Evolutionary conservation across 306 rosid genomes (phyloP).

Genomic region (Castanospermum australe): DNA sequence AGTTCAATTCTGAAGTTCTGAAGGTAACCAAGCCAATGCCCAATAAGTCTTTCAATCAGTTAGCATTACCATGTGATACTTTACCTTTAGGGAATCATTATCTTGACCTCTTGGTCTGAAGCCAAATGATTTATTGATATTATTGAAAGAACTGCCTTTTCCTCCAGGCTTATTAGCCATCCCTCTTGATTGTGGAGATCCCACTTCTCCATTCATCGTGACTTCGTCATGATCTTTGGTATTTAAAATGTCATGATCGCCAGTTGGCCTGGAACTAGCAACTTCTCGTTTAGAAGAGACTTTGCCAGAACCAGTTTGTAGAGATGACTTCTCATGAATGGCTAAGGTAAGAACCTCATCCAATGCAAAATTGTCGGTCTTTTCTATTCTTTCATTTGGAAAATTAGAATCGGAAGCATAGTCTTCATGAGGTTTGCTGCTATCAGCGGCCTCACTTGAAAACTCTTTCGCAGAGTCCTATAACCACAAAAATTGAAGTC

Average conservation of each 20-base stretch:
- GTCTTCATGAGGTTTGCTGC: slow-evolving; percentile 47
- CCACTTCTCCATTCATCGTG: slow-evolving; percentile 56
- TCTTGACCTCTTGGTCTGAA: slow-evolving; percentile 76
- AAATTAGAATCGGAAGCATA: slow-evolving; percentile 53
- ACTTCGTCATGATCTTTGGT: slow-evolving; percentile 46
- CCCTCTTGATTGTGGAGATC: slow-evolving; percentile 59
- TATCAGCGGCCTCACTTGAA: slow-evolving; percentile 44
- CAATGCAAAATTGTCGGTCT: slow-evolving; percentile 43
- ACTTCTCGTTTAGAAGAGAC: slow-evolving; percentile 49
- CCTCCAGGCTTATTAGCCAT: slow-evolving; percentile 55
- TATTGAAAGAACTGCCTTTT: slow-evolving; percentile 50
- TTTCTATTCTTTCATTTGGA: slow-evolving; percentile 44
- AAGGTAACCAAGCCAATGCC: neutral
- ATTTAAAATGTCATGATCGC: slow-evolving; percentile 47
- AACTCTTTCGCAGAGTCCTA: slow-evolving; percentile 64
- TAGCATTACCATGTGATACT: slow-evolving; percentile 11
- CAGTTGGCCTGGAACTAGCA: slow-evolving; percentile 44
- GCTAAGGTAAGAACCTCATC: slow-evolving; percentile 85
- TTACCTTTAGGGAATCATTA: slow-evolving; percentile 66
- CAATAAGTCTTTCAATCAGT: slow-evolving; percentile 18
- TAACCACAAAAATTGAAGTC: slow-evolving; percentile 36
- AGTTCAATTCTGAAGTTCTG: neutral
- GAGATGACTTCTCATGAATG: slow-evolving; percentile 59
- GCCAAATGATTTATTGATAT: slow-evolving; percentile 58
- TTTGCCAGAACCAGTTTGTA: slow-evolving; percentile 49